Evolutionary conservation across 225 moss, liverwort and hornwort species (phyloP).

Genomic region (Pseudoscleropodium purum): DNA sequence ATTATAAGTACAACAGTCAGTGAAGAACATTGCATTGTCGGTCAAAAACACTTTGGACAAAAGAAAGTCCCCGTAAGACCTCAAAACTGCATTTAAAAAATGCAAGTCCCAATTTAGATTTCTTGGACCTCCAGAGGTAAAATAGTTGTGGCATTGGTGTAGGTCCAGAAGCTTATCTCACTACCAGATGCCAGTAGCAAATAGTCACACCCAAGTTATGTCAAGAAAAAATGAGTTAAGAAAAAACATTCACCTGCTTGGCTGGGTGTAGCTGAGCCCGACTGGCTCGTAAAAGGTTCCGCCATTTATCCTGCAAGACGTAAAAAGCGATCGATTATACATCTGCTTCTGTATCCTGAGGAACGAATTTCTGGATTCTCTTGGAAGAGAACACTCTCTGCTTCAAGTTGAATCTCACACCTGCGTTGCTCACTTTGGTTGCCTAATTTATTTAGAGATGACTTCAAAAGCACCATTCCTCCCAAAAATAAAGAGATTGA

Average conservation of each 20-base stretch:
- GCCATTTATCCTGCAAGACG: slow-evolving; percentile 85
- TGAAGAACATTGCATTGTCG: neutral
- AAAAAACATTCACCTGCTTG: slow-evolving; percentile 53
- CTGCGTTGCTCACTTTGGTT: neutral
- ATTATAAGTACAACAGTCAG: neutral
- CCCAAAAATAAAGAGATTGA: neutral
- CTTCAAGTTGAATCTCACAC: neutral
- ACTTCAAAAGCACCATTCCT: neutral
- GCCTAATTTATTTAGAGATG: neutral
- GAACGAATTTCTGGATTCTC: neutral
- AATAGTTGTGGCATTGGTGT: neutral
- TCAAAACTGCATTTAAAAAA: neutral
- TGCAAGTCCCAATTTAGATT: neutral
- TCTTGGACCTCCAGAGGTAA: neutral
- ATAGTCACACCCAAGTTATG: neutral
- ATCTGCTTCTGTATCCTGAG: neutral
- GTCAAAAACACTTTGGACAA: neutral
- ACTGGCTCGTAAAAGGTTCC: slow-evolving; percentile 87
- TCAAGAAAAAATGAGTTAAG: neutral
- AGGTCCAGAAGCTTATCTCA: neutral
- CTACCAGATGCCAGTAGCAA: neutral
- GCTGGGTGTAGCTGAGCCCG: slow-evolving; percentile 89
- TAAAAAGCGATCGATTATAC: neutral
- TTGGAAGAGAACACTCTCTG: neutral
- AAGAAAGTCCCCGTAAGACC: neutral